Base-by-base conservation (phyloP, 2,329 filamentous ascomycete genomes). In the Cladosporium velox region DNA sequence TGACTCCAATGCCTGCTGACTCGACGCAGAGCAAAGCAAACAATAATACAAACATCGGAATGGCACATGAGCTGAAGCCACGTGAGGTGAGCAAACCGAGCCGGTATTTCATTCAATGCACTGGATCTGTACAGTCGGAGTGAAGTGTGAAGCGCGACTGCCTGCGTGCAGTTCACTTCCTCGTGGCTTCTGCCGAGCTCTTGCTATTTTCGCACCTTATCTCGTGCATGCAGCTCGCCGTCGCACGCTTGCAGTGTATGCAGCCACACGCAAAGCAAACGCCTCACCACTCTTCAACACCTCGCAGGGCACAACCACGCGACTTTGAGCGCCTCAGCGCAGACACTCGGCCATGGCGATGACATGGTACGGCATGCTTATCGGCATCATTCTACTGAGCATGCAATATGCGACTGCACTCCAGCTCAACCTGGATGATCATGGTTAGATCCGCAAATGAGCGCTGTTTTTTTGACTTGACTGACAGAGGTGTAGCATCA, bases 401-500 rank as follows among this genome's bases (percentile, higher is more conserved):
- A 24, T 47, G 11, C 49, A 32, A 44, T 30, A n/a, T 24, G 61
- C 51, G 28, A 34, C 49, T 5, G 61, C 51, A 44, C 51, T 64
- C 51, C 21, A 64, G 35, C 51, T 64, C 51, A 57, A 64, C 35
- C 26, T 57, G 34, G 61, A 64, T 8, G 51, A 64, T 21, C 49
- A 54, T 38, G 60, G 60, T 63, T 51, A 28, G 15, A 44, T 24
- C 3, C 21, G 15, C 49, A 21, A 15, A 30, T 21, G 12, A 26
- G 34, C 3, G 6, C 30, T 5, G 15, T 30, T 8, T 30, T 8
- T 3, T 30, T 4, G 30, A n/a, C 4, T 15, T 26, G 3, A 15
- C 60, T 63, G 32, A 63, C 60, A 30, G 14, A n/a, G 0, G 41
- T 14, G 21, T 6, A 66, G 79, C 77, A 63, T 82, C 81, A 1